Base-by-base conservation (phyloP, 805 yeast genomes). In the Starmerella sp. region DNA sequence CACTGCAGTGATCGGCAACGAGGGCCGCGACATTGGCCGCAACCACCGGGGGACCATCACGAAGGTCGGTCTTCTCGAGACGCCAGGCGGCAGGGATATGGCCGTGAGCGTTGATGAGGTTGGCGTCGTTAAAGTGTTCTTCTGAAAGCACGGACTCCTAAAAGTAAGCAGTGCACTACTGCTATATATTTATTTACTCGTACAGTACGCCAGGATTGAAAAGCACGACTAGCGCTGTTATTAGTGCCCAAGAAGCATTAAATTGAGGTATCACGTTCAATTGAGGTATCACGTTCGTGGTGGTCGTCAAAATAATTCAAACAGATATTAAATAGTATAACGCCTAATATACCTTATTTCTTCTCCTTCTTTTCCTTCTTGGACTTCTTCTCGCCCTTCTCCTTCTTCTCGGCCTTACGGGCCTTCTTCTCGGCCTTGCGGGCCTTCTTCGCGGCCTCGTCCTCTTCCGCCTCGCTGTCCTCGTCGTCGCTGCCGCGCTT, bases 71-170 rank as follows among this genome's bases (percentile, higher is more conserved):
- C 51, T 57, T 5, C 42, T 57, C 14, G 56, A 67, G 9, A 87
- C 87, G 0, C 77, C 39, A 2, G 38, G 37, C 9, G 54, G 52
- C 10, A 38, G 75, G 55, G 79, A 77, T 42, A 76, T 85, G 80
- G 65, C 85, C 2, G 69, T 86, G 3, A 74, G 84, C 2, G 87
- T 72, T 2, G 95, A 86, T 60, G 70, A 87, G 54, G 75, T 79
- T 43, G 95, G 95, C 0, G 72, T 70, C 2, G 71, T 86, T 35
- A 80, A 80, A 63, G 77, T 85, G 2, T 84, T 54, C 51, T 45
- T 56, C 1, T 60, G 36, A 39, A 38, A 49, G 14, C n/a, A 22
- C 5, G 11, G 14, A 14, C 7, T 1, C 2, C 17, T 6, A 30
- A 30, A 14, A 43, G 35, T 6, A 14, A 11, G 28, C 15, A 8